A percentile compares a stretch with the other conserved stretches of the same genome.
These are phyloP conservation scores for Beauveria sp. DNA, from an alignment of 2,329 filamentous ascomycete genomes.

Conservation along the genomic window DNA sequence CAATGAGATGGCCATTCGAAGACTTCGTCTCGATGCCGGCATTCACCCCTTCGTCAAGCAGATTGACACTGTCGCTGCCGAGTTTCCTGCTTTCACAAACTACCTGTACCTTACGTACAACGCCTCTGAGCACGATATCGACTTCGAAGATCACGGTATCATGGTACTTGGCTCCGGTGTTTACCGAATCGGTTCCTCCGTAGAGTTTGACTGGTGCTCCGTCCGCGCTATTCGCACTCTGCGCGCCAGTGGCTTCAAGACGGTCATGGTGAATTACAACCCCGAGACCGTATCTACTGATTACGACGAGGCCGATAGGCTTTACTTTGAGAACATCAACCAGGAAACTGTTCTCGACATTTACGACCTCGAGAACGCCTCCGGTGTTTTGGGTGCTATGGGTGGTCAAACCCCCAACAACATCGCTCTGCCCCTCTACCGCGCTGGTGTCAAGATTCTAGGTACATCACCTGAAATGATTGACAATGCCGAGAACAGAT, in stretches of 20 bases:
- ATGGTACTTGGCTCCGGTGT: slow-evolving; percentile 97
- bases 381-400: slow-evolving; percentile 88
- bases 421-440: slow-evolving; percentile 82
- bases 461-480: slow-evolving; percentile 99
- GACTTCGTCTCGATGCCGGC: slow-evolving; percentile 74
- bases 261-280: slow-evolving; percentile 93
- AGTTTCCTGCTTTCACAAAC: slow-evolving; percentile 91
- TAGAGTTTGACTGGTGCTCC: slow-evolving; percentile 99
- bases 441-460: slow-evolving; percentile 83
- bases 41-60: slow-evolving; percentile 92
- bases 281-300: slow-evolving; percentile 87
- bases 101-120: slow-evolving; percentile 98
- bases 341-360: slow-evolving; percentile 88
- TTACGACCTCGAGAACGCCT: slow-evolving; percentile 77
- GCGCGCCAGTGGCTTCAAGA: slow-evolving; percentile 77
- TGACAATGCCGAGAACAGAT: slow-evolving; percentile 91
- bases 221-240: slow-evolving; percentile 89
- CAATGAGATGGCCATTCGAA: slow-evolving; percentile 84
- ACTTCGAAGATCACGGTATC: slow-evolving; percentile 81
- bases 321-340: slow-evolving; percentile 96
- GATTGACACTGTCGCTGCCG: slow-evolving; percentile 95
- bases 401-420: slow-evolving; percentile 98
- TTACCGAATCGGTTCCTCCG: slow-evolving; percentile 93
- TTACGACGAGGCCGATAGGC: slow-evolving; percentile 85
- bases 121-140: slow-evolving; percentile 73